phyloP scores from a whole-genome alignment of 148 eudicot species.

The Spergularia marina region DNA sequence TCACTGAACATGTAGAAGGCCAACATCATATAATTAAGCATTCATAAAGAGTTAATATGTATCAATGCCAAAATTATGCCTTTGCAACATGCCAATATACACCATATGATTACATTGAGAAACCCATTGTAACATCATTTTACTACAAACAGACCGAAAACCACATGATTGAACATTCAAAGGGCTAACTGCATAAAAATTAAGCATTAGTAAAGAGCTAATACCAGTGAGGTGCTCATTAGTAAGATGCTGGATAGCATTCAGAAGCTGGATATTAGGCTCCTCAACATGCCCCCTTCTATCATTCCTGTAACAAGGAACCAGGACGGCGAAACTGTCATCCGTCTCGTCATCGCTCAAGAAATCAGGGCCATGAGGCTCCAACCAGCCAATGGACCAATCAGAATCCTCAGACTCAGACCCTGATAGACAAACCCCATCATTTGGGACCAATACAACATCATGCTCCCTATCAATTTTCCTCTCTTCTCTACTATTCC shows the following conservation, averaged over 20 bases:
- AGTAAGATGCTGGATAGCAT: constrained; percentile 48
- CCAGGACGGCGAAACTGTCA: constrained; percentile 86
- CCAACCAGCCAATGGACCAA: constrained; percentile 98
- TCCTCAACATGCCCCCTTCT: constrained; percentile 32
- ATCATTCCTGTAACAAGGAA: constrained; percentile 75
- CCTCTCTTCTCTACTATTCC: constrained; percentile 77
- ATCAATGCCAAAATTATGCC: too few relatives aligned
- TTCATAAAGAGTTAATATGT: neutral
- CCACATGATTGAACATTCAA: neutral
- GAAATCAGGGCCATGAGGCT: constrained; percentile 86
- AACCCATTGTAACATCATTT: neutral
- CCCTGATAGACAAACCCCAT: constrained; percentile 81
- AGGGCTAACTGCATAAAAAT: neutral
- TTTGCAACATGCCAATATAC: neutral
- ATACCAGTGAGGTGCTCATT: constrained; percentile 56
- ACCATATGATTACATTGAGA: neutral
- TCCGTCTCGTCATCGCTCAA: constrained; percentile 79
- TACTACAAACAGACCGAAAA: neutral
- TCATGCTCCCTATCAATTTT: constrained; percentile 77
- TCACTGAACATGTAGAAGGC: too few relatives aligned
- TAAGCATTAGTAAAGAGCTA: neutral
- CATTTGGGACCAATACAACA: constrained; percentile 76
- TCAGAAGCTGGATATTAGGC: constrained; percentile 40
- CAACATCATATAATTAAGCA: neutral
- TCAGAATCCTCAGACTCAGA: constrained; percentile 95